Base-by-base conservation (phyloP, 768 basidiomycete genomes). In the Xerocomus spinulosus region DNA sequence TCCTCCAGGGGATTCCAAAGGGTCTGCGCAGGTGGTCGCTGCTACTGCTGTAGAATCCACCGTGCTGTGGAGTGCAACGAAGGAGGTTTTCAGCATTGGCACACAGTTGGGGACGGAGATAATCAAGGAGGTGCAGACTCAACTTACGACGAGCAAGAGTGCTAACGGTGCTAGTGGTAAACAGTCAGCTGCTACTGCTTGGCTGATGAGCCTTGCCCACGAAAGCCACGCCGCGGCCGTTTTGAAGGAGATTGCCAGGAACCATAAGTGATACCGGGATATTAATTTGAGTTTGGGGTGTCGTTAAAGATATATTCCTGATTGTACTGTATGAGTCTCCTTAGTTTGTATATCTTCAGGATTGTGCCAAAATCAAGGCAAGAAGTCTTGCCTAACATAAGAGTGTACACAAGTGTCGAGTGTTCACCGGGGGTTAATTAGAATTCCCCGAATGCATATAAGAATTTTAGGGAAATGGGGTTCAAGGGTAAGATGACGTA, bases 211-310 rank as follows among this genome's bases (percentile, higher is more conserved):
- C 32, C 46, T 64, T 30, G 51, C 53, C 36, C 52, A 67, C 15
- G 64, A 62, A 49, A 64, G 58, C 33, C 55, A 44, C 9, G 52
- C 48, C 21, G 60, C 56, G 26, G 53, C 52, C 15, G 54, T 66
- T 21, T n/a, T 64, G 46, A 53, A 45, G 50, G 55, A 59, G 49
- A 53, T 54, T 23, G 51, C 52, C 23, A 41, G 40, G 32, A 28
- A 28, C 18, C 12, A 51, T 14, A 18, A n/a, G 30, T 38, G n/a
- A 32, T 13, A 17, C 9, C 42, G 29, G 18, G 3, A 9, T 20
- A 12, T 15, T 12, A 3, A 14, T 13, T 21, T 8, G 10, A 37
- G 32, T 9, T 41, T 53, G 33, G 37, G 37, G 10, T 23, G 18
- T 18, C n/a, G 5, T 45, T 56, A 12, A 17, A 28, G 5, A 13